phyloP scores from a whole-genome alignment of 768 basidiomycete species.

The Mycena polygramma region DNA sequence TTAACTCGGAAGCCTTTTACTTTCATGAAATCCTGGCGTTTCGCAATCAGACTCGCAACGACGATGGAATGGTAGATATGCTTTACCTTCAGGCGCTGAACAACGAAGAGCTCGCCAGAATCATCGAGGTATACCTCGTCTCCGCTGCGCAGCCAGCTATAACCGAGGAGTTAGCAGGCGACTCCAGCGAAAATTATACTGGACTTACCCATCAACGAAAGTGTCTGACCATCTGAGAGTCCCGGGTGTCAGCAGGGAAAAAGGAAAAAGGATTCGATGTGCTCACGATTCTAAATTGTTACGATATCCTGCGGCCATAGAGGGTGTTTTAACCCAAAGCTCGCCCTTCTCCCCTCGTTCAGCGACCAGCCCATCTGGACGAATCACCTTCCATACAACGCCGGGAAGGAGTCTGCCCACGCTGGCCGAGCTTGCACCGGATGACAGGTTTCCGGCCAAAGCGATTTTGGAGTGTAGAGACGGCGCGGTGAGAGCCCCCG shows the following conservation, averaged over 20 bases:
- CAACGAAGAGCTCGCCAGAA: slow-evolving; percentile 58
- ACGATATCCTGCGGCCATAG: slow-evolving; percentile 53
- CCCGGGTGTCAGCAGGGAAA: no score
- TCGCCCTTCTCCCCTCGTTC: slow-evolving; percentile 57
- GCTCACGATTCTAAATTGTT: slow-evolving; percentile 53
- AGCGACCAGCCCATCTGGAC: slow-evolving; percentile 54
- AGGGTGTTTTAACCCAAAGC: slow-evolving; percentile 54
- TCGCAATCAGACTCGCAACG: no score
- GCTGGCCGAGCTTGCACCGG: slow-evolving; percentile 50
- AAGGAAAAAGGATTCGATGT: neutral
- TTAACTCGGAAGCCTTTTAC: neutral
- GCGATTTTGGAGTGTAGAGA: slow-evolving; percentile 49
- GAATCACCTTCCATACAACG: slow-evolving; percentile 53
- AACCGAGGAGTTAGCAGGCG: neutral
- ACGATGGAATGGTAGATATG: neutral
- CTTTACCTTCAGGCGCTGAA: slow-evolving; percentile 57
- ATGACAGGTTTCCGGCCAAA: slow-evolving; percentile 11
- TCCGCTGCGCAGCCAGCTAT: slow-evolving; percentile 59
- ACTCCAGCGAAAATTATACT: neutral
- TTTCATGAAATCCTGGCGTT: slow-evolving; percentile 43
- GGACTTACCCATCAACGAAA: slow-evolving; percentile 50
- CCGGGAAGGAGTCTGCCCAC: slow-evolving; percentile 58
- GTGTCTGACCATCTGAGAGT: slow-evolving; percentile 48
- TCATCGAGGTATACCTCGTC: slow-evolving; percentile 61
- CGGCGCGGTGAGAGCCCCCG: slow-evolving; percentile 46